Base-by-base conservation (phyloP, 768 basidiomycete species). In the Ramaria rubella region DNA sequence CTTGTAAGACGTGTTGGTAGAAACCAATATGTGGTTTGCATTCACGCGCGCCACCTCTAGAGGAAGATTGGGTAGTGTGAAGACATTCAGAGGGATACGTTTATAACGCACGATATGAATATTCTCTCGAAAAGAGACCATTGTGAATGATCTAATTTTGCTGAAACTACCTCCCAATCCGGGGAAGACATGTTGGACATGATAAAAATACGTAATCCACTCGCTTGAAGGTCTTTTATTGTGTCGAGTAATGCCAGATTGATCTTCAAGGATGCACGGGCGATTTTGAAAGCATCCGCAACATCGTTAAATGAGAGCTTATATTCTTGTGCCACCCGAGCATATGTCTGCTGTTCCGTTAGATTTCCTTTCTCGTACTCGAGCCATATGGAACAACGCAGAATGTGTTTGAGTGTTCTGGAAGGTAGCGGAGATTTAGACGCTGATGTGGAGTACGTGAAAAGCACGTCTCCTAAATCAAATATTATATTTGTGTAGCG, bases 181-280 rank as follows among this genome's bases (percentile, higher is more conserved):
- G 78, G 78, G 0, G 69, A 60, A 17, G 81, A 80, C 26, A 83
- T 81, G 65, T 83, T 83, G 33, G 79, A 81, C 77, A 81, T 80
- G 30, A 80, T 81, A 51, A 75, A 80, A 33, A 82, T 71, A 14
- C 65, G 70, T 1, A 80, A 67, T 11, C 67, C 55, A 2, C 70
- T 68, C 5, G 61, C 58, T 59, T 77, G 77, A 40, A 82, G 68
- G 49, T 79, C 73, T 2, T 71, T 71, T 38, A 82, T 75, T 26
- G 82, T 65, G 7, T 45, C n/a, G 14, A 49, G 42, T 43, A 59
- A 29, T n/a, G 36, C 15, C 17, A 43, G 43, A 61, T 82, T 71
- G 7, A 75, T 69, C 36, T 69, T 65, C 14, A 82, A 66, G 8
- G 80, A 78, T 24, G 76, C 73, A 1, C 78, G 73, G 34, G 80